Evolutionary conservation across 345 rosid genomes (phyloP).

Genomic region (Salix brachista): DNA sequence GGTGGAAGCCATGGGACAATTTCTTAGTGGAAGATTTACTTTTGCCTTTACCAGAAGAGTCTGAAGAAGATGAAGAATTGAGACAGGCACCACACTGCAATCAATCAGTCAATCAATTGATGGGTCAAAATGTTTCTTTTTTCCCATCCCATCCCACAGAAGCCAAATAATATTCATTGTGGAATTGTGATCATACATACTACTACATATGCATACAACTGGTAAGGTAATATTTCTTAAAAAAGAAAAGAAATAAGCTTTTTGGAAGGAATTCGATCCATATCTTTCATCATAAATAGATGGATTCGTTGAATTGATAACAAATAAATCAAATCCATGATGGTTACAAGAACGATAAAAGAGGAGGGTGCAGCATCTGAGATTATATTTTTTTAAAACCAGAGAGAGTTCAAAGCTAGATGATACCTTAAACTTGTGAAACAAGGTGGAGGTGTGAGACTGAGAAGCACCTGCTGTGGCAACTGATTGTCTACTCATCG

Average conservation of each 20-base stretch:
- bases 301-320: no score
- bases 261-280: background rate
- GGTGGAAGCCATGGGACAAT: slow-evolving; percentile 52
- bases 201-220: background rate
- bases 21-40: slow-evolving; percentile 33
- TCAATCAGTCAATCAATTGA: background rate
- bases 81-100: slow-evolving; percentile 34
- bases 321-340: no score
- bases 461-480: slow-evolving; percentile 24
- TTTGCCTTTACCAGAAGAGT: slow-evolving; percentile 41
- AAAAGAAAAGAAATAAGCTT: background rate
- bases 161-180: background rate
- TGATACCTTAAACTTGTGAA: slow-evolving; percentile 43
- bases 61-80: slow-evolving; percentile 26
- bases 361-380: background rate
- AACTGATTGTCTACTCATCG: slow-evolving; percentile 35
- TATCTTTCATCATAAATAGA: background rate
- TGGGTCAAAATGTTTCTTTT: no score
- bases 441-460: slow-evolving; percentile 10
- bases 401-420: background rate
- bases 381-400: background rate
- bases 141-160: background rate
- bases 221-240: background rate
- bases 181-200: background rate
- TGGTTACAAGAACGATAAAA: no score